Percentiles rank a stretch among this genome's conserved stretches.
phyloP scores from a whole-genome alignment of 192 early-diverging fungal genomes.

The Coemansia sp. region DNA sequence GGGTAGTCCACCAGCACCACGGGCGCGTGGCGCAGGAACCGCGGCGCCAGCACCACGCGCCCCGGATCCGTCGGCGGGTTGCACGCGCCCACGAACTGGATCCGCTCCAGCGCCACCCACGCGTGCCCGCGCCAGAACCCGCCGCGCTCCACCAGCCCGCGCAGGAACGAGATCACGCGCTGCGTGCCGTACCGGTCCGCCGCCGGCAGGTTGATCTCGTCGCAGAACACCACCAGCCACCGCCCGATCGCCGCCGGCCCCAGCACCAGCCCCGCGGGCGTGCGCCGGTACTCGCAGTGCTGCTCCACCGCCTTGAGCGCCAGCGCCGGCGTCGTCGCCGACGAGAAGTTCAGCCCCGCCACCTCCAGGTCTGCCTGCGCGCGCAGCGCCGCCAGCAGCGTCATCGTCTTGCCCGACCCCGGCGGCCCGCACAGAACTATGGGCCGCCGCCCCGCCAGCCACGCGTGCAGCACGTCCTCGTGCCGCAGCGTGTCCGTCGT shows the following conservation, averaged over 20 bases:
- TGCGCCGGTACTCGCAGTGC: slow-evolving; percentile 96
- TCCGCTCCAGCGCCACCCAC: slow-evolving; percentile 94
- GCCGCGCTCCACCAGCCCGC: slow-evolving; percentile 89
- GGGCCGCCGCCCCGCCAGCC: slow-evolving; percentile 93
- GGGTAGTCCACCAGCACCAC: slow-evolving; percentile 98
- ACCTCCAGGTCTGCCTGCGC: slow-evolving; percentile 94
- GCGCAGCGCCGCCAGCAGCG: slow-evolving; percentile 90
- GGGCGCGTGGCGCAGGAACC: slow-evolving; percentile 96
- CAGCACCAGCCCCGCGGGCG: slow-evolving; percentile 82
- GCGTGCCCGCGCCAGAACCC: slow-evolving; percentile 90
- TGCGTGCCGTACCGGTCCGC: slow-evolving; percentile 97
- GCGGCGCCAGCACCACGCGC: slow-evolving; percentile 88
- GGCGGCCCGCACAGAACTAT: slow-evolving; percentile 97
- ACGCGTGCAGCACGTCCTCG: slow-evolving; percentile 92
- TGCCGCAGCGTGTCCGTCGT: slow-evolving; percentile 97
- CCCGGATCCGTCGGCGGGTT: slow-evolving; percentile 99
- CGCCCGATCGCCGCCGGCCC: slow-evolving; percentile 77
- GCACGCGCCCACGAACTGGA: slow-evolving; percentile 99
- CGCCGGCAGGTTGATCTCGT: slow-evolving; percentile 98
- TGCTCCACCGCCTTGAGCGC: slow-evolving; percentile 95
- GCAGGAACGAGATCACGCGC: slow-evolving; percentile 92
- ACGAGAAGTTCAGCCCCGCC: slow-evolving; percentile 97
- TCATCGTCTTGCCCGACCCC: slow-evolving; percentile 99
- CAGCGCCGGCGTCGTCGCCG: slow-evolving; percentile 93
- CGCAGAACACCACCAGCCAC: slow-evolving; percentile 99